Evolutionary conservation across 2,329 filamentous ascomycete species (phyloP).

Genomic region (Fusarium sp.): DNA sequence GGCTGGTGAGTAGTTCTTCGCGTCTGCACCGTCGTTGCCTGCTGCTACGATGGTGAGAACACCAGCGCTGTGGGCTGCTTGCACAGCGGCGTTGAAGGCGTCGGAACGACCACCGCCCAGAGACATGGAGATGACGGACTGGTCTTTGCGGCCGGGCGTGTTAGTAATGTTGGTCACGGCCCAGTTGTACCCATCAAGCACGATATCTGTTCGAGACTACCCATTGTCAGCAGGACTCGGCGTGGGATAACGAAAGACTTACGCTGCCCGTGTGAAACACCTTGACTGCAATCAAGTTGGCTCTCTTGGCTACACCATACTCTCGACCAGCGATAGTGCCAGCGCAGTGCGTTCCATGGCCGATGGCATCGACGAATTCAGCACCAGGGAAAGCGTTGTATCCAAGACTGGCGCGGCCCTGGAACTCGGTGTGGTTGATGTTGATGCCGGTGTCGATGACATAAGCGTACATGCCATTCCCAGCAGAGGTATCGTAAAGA

Average conservation of each 20-base stretch:
- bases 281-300: conserved; percentile 61
- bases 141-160: conserved; percentile 54
- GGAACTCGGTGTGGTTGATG: conserved; percentile 60
- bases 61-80: conserved; percentile 60
- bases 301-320: conserved; percentile 62
- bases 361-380: conserved; percentile 54
- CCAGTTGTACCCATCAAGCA: conserved; percentile 54
- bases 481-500: conserved; percentile 58
- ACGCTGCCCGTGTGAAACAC: conserved; percentile 54
- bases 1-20: conserved; percentile 60
- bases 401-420: conserved; percentile 57
- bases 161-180: conserved; percentile 58
- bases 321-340: conserved; percentile 60
- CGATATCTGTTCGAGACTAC: conserved; percentile 44
- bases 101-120: conserved; percentile 62
- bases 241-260: background rate
- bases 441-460: conserved; percentile 69
- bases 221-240: background rate
- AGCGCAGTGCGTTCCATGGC: conserved; percentile 63
- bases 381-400: conserved; percentile 54
- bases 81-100: conserved; percentile 65
- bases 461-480: conserved; percentile 62
- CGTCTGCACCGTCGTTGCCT: conserved; percentile 63
- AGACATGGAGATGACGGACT: conserved; percentile 69
- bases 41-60: conserved; percentile 68